phyloP scores from a whole-genome alignment of 2,329 filamentous ascomycete species.

The Phymatotrichopsis omnivora region DNA sequence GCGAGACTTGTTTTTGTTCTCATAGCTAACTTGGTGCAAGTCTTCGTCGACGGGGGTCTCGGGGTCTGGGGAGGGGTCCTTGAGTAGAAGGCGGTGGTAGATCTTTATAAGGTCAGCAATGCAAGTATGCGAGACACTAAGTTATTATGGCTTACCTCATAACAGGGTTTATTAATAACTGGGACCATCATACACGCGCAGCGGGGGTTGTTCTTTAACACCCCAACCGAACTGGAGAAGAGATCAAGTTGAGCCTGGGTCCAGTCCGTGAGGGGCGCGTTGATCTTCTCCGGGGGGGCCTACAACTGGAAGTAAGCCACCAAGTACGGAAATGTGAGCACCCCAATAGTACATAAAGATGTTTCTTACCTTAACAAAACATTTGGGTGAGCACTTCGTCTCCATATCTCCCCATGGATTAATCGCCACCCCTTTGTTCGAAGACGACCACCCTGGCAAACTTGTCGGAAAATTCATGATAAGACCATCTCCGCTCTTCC shows the following conservation, averaged over 20 bases:
- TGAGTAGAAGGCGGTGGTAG: conserved; percentile 15
- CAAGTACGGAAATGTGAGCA: no score
- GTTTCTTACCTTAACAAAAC: conserved; percentile 19
- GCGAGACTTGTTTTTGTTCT: conserved; percentile 14
- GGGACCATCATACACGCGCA: conserved; percentile 24
- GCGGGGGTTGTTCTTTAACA: conserved; percentile 24
- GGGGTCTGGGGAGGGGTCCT: conserved; percentile 13
- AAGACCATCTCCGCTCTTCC: conserved; percentile 10
- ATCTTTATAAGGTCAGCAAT: conserved; percentile 15
- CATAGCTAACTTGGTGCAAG: not conserved
- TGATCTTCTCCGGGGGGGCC: not conserved
- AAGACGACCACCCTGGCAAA: conserved; percentile 15
- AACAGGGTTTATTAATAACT: conserved; percentile 25
- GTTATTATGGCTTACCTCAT: conserved; percentile 21
- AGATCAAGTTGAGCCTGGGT: conserved; percentile 19
- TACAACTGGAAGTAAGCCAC: no score
- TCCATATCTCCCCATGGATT: conserved; percentile 12
- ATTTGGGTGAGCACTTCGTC: conserved; percentile 15
- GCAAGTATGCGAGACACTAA: not conserved
- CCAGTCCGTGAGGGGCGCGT: no score
- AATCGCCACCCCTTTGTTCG: conserved; percentile 7
- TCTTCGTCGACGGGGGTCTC: not conserved
- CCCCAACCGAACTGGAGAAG: conserved; percentile 15
- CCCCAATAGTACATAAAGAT: no score
- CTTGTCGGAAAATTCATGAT: conserved; percentile 16